phyloP scores from a whole-genome alignment of 2,329 filamentous ascomycete genomes.

The Alternaria alternata region DNA sequence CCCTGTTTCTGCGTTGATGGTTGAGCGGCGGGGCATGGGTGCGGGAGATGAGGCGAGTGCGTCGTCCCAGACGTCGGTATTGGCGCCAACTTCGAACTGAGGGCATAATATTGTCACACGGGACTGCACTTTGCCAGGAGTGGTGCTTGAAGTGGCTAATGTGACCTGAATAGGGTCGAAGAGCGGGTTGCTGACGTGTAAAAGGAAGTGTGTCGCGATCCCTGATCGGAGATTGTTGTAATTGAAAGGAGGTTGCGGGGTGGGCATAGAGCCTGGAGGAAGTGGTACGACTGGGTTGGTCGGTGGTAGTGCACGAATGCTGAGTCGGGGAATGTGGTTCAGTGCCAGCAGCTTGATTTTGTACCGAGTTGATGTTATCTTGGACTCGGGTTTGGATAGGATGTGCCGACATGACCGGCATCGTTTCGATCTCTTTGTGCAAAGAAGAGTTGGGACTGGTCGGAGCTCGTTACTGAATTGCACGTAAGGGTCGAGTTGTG shows the following conservation, averaged over 20 bases:
- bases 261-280: constrained; percentile 31
- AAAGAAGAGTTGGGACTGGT: constrained; percentile 81
- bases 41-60: constrained; percentile 66
- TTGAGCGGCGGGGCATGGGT: constrained; percentile 43
- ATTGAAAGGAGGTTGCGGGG: constrained; percentile 47
- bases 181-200: constrained; percentile 92
- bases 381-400: constrained; percentile 90
- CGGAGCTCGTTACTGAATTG: constrained; percentile 78
- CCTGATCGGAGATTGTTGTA: constrained; percentile 59
- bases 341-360: constrained; percentile 87
- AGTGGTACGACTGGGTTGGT: constrained; percentile 59
- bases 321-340: constrained; percentile 85
- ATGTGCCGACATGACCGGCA: constrained; percentile 94
- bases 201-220: constrained; percentile 75
- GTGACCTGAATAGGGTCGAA: constrained; percentile 91
- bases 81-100: constrained; percentile 91
- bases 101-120: constrained; percentile 93
- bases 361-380: constrained; percentile 87
- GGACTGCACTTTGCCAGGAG: constrained; percentile 52
- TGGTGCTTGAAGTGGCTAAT: constrained; percentile 74
- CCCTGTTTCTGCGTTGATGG: constrained; percentile 31
- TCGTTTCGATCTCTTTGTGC: constrained; percentile 92
- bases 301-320: constrained; percentile 68
- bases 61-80: constrained; percentile 94
- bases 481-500: constrained; percentile 60